Conservation (phyloP, 2,329 filamentous ascomycete species). For the Ascomycota sp. region DNA sequence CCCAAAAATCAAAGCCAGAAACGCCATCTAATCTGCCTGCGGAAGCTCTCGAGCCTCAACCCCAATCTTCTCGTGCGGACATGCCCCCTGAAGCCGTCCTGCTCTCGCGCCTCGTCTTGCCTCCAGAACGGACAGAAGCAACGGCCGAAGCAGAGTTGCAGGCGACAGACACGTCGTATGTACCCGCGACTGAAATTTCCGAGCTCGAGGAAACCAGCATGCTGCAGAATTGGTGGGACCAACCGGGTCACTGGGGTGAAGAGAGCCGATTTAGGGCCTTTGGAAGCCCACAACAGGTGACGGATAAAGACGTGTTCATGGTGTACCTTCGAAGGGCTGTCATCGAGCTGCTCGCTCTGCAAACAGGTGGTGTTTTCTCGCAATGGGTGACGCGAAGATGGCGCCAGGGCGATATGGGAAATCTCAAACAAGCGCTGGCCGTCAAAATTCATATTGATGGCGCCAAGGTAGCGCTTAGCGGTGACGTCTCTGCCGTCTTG, state of each 20-base stretch:
- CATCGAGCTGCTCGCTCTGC: constrained; percentile 27
- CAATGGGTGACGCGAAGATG: constrained; percentile 14
- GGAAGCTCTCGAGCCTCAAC: constrained; percentile 8
- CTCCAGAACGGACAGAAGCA: constrained; percentile 14
- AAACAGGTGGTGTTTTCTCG: constrained; percentile 10
- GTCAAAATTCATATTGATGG: constrained; percentile 19
- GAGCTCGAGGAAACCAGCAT: constrained; percentile 27
- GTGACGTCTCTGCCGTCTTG: constrained; percentile 15
- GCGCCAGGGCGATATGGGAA: constrained; percentile 11
- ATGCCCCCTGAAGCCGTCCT: constrained; percentile 8
- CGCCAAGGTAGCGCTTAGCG: constrained; percentile 18
- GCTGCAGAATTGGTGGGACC: constrained; percentile 31
- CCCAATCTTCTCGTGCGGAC: constrained; percentile 3
- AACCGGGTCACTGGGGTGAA: constrained; percentile 27
- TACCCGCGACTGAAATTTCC: constrained; percentile 22
- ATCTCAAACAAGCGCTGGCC: constrained; percentile 14
- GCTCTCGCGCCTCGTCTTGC: constrained; percentile 12
- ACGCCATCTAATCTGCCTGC: constrained; percentile 11
- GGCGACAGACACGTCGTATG: constrained; percentile 18
- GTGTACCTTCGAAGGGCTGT: constrained; percentile 28
- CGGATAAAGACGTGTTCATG: constrained; percentile 24
- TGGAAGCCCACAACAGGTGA: constrained; percentile 16
- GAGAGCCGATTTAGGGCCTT: constrained; percentile 25
- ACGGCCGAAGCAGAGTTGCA: constrained; percentile 11
- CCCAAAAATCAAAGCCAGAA: constrained; percentile 11